phyloP scores from a whole-genome alignment of 208 protist genomes.

The Leishmania aethiopica region DNA sequence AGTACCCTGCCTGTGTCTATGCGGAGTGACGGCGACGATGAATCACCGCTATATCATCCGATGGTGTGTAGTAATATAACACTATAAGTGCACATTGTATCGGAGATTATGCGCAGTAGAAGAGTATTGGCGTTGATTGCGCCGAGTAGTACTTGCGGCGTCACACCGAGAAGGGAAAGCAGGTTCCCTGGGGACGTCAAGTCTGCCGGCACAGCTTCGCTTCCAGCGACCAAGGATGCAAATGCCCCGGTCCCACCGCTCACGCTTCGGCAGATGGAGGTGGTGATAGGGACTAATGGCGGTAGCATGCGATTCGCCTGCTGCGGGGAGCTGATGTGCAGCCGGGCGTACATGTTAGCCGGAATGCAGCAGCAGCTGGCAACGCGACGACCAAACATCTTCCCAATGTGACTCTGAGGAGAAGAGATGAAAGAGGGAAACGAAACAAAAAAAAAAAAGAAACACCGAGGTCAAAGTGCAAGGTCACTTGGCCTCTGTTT shows the following conservation, averaged over 20 bases:
- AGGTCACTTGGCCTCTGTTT: constrained; percentile 5
- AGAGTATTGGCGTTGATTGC: constrained; percentile 62
- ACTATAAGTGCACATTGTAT: constrained; percentile 94
- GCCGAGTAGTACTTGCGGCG: constrained; percentile 53
- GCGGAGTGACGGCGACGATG: not conserved
- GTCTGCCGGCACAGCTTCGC: constrained; percentile 41
- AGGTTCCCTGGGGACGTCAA: constrained; percentile 44
- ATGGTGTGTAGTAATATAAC: constrained; percentile 56
- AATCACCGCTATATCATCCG: not conserved
- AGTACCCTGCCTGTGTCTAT: not conserved
- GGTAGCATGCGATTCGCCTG: constrained; percentile 84
- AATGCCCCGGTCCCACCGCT: constrained; percentile 33
- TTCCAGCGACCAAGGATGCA: constrained; percentile 24
- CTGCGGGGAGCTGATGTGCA: constrained; percentile 72
- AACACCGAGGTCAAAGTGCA: not conserved
- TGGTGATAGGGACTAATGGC: constrained; percentile 57
- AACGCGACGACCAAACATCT: constrained; percentile 88
- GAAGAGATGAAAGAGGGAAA: not conserved
- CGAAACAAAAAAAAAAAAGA: no score
- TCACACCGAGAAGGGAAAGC: constrained; percentile 55
- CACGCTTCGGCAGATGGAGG: constrained; percentile 42
- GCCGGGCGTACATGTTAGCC: constrained; percentile 65
- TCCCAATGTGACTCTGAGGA: not conserved
- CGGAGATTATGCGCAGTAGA: constrained; percentile 79
- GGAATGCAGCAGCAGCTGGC: constrained; percentile 79